Conservation (phyloP, 345 rosid genomes). For the Murraya koenigii region DNA sequence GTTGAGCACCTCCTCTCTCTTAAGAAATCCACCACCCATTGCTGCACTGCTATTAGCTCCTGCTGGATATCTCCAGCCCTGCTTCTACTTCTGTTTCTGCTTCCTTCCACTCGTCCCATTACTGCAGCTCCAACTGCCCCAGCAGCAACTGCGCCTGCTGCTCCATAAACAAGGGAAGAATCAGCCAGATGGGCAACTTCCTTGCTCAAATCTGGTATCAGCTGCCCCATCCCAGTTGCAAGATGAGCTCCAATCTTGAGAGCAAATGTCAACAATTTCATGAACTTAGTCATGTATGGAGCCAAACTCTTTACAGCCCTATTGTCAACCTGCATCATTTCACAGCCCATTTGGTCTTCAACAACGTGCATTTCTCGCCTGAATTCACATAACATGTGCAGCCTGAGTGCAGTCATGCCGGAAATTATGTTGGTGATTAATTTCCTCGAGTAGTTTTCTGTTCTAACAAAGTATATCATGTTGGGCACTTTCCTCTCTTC, state of each 20-base stretch:
- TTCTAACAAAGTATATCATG: slow-evolving; percentile 77
- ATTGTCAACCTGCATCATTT: slow-evolving; percentile 87
- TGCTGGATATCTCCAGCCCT: slow-evolving; percentile 53
- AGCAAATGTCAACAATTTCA: slow-evolving; percentile 82
- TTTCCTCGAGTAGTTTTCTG: slow-evolving; percentile 86
- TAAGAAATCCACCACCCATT: slow-evolving; percentile 84
- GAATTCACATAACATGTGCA: slow-evolving; percentile 90
- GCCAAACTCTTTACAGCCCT: slow-evolving; percentile 65
- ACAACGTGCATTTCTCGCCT: slow-evolving; percentile 91
- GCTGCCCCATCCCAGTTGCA: slow-evolving; percentile 84
- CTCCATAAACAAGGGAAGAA: slow-evolving; percentile 64
- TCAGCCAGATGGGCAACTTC: slow-evolving; percentile 71
- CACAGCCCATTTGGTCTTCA: slow-evolving; percentile 85
- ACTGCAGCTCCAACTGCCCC: slow-evolving; percentile 66
- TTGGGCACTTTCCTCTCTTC: slow-evolving; percentile 92
- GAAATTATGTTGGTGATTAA: slow-evolving; percentile 68
- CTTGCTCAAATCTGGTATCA: slow-evolving; percentile 93
- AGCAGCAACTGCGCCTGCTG: slow-evolving; percentile 75
- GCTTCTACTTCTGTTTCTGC: slow-evolving; percentile 47
- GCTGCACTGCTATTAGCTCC: slow-evolving; percentile 76
- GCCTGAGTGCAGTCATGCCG: slow-evolving; percentile 78
- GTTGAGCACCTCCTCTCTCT: slow-evolving; percentile 73
- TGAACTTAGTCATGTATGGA: slow-evolving; percentile 83
- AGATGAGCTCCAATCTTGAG: slow-evolving; percentile 92
- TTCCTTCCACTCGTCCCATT: slow-evolving; percentile 31